These are phyloP conservation scores for Schwanniomyces occidentalis DNA, from an alignment of 805 yeast species.

Conservation along the genomic window DNA sequence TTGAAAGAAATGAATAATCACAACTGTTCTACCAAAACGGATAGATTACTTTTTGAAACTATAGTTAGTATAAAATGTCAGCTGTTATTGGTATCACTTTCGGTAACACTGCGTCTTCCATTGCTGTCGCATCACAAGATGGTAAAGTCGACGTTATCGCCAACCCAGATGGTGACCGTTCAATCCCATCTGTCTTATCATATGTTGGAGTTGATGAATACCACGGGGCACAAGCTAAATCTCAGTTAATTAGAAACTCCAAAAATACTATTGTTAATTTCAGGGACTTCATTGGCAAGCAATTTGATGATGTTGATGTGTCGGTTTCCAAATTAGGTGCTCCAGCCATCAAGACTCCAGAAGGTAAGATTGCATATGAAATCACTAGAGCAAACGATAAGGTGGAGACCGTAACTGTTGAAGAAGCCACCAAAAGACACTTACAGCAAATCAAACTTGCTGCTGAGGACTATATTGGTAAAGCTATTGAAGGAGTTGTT, in stretches of 20 bases:
- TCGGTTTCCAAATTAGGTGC: constrained; percentile 56
- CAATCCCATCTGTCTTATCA: constrained; percentile 89
- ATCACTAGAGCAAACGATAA: constrained; percentile 51
- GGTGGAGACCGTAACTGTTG: constrained; percentile 61
- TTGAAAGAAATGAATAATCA: too few relatives aligned
- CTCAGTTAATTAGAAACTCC: constrained; percentile 90
- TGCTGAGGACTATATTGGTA: constrained; percentile 91
- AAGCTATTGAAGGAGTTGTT: constrained; percentile 75
- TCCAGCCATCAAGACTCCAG: constrained; percentile 50
- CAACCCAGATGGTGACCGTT: constrained; percentile 98
- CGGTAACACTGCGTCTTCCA: constrained; percentile 94
- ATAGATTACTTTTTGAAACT: background rate
- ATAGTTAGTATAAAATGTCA: constrained; percentile 26
- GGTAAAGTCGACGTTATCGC: constrained; percentile 97
- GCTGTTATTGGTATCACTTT: constrained; percentile 89
- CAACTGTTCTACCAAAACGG: too few relatives aligned
- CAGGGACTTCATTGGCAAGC: constrained; percentile 86
- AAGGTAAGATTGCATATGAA: constrained; percentile 71
- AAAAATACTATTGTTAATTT: constrained; percentile 83
- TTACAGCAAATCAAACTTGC: constrained; percentile 77
- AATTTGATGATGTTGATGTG: constrained; percentile 63
- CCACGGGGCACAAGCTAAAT: constrained; percentile 95
- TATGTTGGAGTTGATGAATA: constrained; percentile 94
- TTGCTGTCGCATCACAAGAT: constrained; percentile 81
- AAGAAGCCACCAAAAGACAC: constrained; percentile 82